Percentiles rank a stretch among this genome's conserved stretches.
Conservation (phyloP, 163 green algal species). For the Scenedesmus sp. region DNA sequence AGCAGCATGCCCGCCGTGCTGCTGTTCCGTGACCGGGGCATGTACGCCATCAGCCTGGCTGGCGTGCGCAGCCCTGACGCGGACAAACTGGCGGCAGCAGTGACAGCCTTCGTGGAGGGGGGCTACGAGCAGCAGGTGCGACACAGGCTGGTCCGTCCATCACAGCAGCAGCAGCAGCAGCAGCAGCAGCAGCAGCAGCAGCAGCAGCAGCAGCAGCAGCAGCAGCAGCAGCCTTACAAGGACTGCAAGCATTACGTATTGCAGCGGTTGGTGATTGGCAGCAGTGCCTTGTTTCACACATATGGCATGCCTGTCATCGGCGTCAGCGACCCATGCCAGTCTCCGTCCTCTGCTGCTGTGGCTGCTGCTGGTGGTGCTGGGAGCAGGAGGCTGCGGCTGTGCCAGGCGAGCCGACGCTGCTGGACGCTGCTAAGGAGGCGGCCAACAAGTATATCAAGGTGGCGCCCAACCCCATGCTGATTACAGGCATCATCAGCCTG, state of each 20-base stretch:
- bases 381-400: conserved; percentile 5
- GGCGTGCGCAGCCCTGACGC: neutral
- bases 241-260: neutral
- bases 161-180: too few relatives aligned
- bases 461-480: conserved; percentile 1
- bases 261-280: neutral
- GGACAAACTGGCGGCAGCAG: conserved; percentile 28
- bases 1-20: conserved; percentile 24
- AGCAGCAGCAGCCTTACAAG: neutral
- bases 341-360: neutral
- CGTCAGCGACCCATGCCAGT: neutral
- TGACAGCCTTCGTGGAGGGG: neutral
- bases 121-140: conserved; percentile 51
- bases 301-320: neutral
- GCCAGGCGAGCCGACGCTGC: conserved; percentile 3
- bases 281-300: neutral
- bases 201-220: neutral
- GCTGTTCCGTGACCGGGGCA: conserved; percentile 42
- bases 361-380: neutral
- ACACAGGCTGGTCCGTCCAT: too few relatives aligned
- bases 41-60: conserved; percentile 15
- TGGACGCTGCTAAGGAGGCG: neutral
- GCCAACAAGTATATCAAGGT: neutral
- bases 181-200: neutral
- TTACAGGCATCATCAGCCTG: neutral